Conservation (phyloP, 805 yeast genomes). For the Kodamaea sagamina region DNA sequence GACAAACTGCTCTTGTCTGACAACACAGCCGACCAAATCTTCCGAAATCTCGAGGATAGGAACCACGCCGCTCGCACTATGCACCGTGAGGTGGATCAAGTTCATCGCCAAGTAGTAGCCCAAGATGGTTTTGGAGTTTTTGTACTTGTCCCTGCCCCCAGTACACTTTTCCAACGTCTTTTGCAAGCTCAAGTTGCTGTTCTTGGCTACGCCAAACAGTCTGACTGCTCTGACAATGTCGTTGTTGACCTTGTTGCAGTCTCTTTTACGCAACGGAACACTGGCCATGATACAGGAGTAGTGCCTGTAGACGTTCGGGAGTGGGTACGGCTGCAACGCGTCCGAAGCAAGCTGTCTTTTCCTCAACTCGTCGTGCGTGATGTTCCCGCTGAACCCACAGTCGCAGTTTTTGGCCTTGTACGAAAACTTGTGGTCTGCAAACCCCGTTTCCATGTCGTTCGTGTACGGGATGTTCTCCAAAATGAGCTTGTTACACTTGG, state of each 20-base stretch:
- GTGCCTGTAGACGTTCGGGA: slow-evolving; percentile 14
- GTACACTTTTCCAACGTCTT: too few relatives aligned
- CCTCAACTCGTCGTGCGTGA: slow-evolving; percentile 26
- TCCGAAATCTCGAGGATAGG: slow-evolving; percentile 15
- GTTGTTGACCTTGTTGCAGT: background rate
- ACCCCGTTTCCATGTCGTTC: slow-evolving; percentile 16
- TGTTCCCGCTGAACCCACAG: background rate
- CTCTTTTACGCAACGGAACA: background rate
- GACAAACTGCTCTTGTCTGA: slow-evolving; percentile 26
- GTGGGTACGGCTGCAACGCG: background rate
- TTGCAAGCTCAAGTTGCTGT: background rate
- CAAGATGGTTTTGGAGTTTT: background rate
- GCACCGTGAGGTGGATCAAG: slow-evolving; percentile 15
- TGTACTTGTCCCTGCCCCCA: too few relatives aligned
- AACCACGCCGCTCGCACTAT: background rate
- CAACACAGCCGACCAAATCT: slow-evolving; percentile 29
- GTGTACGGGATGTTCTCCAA: slow-evolving; percentile 16
- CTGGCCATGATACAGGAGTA: slow-evolving; percentile 10
- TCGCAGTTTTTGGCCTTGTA: background rate
- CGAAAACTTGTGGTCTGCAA: slow-evolving; percentile 18
- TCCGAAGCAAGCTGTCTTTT: slow-evolving; percentile 23
- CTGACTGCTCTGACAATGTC: background rate
- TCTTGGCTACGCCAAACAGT: too few relatives aligned
- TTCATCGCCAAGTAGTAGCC: slow-evolving; percentile 17
- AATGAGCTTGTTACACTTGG: slow-evolving; percentile 15